Conservation (phyloP, 805 yeast species). For the Myxozyma monticola region DNA sequence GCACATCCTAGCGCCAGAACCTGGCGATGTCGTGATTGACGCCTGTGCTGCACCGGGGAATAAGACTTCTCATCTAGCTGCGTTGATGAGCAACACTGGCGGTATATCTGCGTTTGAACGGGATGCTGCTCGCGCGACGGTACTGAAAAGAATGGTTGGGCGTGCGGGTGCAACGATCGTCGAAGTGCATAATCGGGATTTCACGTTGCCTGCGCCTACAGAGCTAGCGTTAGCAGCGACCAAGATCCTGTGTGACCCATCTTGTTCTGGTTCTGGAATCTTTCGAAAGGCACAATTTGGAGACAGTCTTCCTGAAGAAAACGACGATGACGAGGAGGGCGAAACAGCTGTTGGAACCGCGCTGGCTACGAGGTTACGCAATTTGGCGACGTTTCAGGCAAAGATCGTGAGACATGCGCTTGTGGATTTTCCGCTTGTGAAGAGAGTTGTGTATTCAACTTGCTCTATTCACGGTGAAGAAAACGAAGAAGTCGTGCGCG, state of each 20-base stretch:
- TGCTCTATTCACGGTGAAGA: slow-evolving; percentile 94
- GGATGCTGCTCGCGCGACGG: slow-evolving; percentile 69
- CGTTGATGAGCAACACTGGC: slow-evolving; percentile 47
- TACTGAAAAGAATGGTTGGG: slow-evolving; percentile 72
- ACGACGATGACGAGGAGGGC: slow-evolving; percentile 29
- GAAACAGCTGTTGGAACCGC: slow-evolving; percentile 29
- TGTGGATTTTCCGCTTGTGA: slow-evolving; percentile 66
- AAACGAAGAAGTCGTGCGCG: slow-evolving; percentile 87
- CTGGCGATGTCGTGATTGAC: slow-evolving; percentile 72
- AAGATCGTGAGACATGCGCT: slow-evolving; percentile 87
- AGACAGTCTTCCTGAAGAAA: slow-evolving; percentile 28
- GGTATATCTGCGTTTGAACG: slow-evolving; percentile 82
- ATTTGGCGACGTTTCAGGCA: slow-evolving; percentile 82
- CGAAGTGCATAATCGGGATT: slow-evolving; percentile 53
- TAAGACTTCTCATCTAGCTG: slow-evolving; percentile 90
- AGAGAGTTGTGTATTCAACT: slow-evolving; percentile 84
- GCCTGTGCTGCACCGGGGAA: slow-evolving; percentile 99
- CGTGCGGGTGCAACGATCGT: slow-evolving; percentile 67
- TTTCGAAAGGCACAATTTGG: slow-evolving; percentile 69
- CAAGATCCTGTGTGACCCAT: slow-evolving; percentile 90
- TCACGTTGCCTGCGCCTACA: slow-evolving; percentile 46
- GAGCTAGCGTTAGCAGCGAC: slow-evolving; percentile 58
- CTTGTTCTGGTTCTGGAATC: slow-evolving; percentile 97
- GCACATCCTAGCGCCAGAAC: slow-evolving; percentile 63
- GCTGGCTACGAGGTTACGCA: slow-evolving; percentile 57